phyloP scores from a whole-genome alignment of 192 early-diverging fungal species.

The Umbelopsis ramanniana region DNA sequence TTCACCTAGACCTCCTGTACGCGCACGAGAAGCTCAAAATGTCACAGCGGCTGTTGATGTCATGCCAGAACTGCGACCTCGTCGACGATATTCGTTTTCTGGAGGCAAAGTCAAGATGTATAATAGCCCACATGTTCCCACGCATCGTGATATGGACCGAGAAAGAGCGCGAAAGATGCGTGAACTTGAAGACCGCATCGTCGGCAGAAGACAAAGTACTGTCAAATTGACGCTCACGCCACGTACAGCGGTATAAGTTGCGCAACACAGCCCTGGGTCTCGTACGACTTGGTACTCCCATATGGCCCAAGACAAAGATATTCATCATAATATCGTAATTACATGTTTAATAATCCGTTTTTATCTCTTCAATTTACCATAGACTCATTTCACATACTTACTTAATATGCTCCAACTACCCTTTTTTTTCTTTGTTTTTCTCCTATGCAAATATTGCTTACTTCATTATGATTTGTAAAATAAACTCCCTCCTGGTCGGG shows the following conservation, averaged over 20 bases:
- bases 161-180: slow-evolving; percentile 15
- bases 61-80: not conserved
- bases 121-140: slow-evolving; percentile 11
- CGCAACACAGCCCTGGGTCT: not conserved
- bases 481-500: not conserved
- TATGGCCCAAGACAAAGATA: too few species aligned
- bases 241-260: slow-evolving; percentile 5
- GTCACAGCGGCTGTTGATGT: not conserved
- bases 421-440: not conserved
- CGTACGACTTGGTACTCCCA: not conserved
- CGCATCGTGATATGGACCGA: slow-evolving; percentile 11
- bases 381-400: not conserved
- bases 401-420: not conserved
- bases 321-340: too few species aligned
- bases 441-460: not conserved
- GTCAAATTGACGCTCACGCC: slow-evolving; percentile 41
- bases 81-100: slow-evolving; percentile 16
- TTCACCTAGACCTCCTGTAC: not conserved
- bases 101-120: slow-evolving; percentile 15
- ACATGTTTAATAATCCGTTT: too few species aligned
- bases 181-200: slow-evolving; percentile 38
- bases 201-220: slow-evolving; percentile 36
- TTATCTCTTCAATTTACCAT: too few species aligned
- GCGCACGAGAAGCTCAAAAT: not conserved
- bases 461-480: not conserved